Conservation (phyloP, 2,329 filamentous ascomycete genomes). For the Alternaria conjuncta region DNA sequence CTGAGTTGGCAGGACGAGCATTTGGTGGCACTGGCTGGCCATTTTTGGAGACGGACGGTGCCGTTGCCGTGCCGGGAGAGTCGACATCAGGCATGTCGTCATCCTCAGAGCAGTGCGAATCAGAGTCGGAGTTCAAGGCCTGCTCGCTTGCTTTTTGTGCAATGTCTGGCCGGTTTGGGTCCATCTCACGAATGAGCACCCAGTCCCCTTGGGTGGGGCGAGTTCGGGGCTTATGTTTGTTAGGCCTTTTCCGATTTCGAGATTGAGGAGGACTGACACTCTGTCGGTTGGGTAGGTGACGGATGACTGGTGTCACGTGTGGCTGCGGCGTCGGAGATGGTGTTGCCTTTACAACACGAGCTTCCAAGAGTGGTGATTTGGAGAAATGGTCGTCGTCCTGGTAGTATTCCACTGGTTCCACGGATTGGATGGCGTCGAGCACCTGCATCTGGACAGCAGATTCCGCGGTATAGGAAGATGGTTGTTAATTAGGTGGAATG, state of each 20-base stretch:
- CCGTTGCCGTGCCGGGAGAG: conserved; percentile 16
- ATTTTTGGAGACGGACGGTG: conserved; percentile 3
- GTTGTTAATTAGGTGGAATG: conserved; percentile 2
- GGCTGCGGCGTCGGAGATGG: conserved; percentile 59
- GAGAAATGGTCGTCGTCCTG: conserved; percentile 58
- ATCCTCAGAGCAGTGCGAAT: conserved; percentile 55
- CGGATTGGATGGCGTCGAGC: conserved; percentile 24
- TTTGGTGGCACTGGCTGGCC: conserved; percentile 10
- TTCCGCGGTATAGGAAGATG: neutral
- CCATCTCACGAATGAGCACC: conserved; percentile 71
- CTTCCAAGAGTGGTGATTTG: conserved; percentile 51
- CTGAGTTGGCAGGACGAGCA: conserved; percentile 15
- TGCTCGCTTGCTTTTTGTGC: conserved; percentile 62
- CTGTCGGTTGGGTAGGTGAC: conserved; percentile 20
- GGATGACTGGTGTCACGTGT: conserved; percentile 33
- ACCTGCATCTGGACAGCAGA: conserved; percentile 27
- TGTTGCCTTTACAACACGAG: conserved; percentile 52
- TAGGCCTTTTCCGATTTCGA: conserved; percentile 56
- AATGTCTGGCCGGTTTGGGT: conserved; percentile 69
- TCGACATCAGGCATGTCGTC: conserved; percentile 36
- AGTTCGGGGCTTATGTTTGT: conserved; percentile 58
- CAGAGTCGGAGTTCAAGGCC: conserved; percentile 56
- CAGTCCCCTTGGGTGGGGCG: conserved; percentile 66
- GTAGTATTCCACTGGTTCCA: conserved; percentile 47
- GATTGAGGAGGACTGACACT: conserved; percentile 53